Evolutionary conservation across 2,329 filamentous ascomycete genomes (phyloP), one percentile per base, ranked within the genome.

Genomic region (Hirsutella rhossiliensis): DNA sequence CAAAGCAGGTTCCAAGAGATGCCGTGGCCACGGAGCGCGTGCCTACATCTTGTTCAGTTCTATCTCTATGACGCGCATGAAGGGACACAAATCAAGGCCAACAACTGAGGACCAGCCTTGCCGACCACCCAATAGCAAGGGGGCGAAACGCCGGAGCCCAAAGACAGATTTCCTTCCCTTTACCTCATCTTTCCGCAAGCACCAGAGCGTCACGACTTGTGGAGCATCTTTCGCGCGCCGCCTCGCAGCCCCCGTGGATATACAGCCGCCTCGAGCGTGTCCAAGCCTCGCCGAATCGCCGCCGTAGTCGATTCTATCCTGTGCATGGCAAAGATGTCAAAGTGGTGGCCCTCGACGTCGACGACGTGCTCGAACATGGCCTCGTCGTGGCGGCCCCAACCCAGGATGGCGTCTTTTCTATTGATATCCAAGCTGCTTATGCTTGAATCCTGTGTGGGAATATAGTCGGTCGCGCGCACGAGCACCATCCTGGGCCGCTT

Each of bases 321-420:
- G 8, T 55, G 46, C 36, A 52, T 54, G 2, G 54, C 54, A 50
- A 73, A 74, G 34, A 73, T 56, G 43, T 63, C 63, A 48, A 71
- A 78, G 49, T 78, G 74, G 45, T 76, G 64, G 0, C 73, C 72
- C 1, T 71, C 62, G 2, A 76, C 60, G 11, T 72, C 66, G n/a
- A 73, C 47, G 2, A 74, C 61, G 12, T 64, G 55, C 23, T 56
- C 54, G 11, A 78, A 64, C 51, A 75, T 61, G 19, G 57, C 56
- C 27, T 60, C 59, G 19, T 65, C 58, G 38, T 78, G 74, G 9
- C 48, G 41, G 3, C 65, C 66, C 74, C 74, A 78, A 11, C 73
- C 73, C 2, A 78, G 59, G 42, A 57, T 51, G 3, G 50, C 54
- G 15, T 71, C 65, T 0, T 55, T 47, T 1, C 74, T 65, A 19